These are phyloP conservation scores for Jamesozyma lodderae DNA, from an alignment of 805 yeast species.

Conservation along the genomic window DNA sequence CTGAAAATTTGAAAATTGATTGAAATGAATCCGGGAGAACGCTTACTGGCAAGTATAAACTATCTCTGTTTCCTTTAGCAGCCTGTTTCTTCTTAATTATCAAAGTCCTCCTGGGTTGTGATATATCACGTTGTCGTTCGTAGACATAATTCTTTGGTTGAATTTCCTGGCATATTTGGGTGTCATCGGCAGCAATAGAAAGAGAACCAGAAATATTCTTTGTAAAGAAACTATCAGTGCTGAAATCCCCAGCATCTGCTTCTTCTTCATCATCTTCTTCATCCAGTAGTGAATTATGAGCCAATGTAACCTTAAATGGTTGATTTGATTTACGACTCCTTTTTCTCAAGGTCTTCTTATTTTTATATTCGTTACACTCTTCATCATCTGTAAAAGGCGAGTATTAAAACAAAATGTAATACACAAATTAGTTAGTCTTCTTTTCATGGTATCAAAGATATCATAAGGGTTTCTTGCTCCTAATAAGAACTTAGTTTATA, in stretches of 20 bases:
- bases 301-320: conserved; percentile 2
- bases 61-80: background rate
- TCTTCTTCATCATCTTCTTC: conserved; percentile 9
- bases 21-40: conserved; percentile 34
- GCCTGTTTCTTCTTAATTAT: background rate
- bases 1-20: conserved; percentile 11
- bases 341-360: background rate
- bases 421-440: too few species aligned
- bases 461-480: conserved; percentile 1
- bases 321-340: background rate
- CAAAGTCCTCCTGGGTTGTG: background rate
- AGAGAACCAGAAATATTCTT: conserved; percentile 2
- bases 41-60: conserved; percentile 1
- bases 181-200: conserved; percentile 9
- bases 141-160: too few species aligned
- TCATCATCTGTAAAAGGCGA: too few species aligned
- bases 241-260: background rate
- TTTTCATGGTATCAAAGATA: background rate
- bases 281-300: conserved; percentile 21
- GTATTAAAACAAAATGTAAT: too few species aligned
- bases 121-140: background rate
- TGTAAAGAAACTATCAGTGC: background rate
- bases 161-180: conserved; percentile 3
- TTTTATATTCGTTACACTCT: background rate
- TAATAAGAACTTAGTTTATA: too few species aligned